phyloP scores from a whole-genome alignment of 768 basidiomycete genomes.

The Auriscalpium vulgare region DNA sequence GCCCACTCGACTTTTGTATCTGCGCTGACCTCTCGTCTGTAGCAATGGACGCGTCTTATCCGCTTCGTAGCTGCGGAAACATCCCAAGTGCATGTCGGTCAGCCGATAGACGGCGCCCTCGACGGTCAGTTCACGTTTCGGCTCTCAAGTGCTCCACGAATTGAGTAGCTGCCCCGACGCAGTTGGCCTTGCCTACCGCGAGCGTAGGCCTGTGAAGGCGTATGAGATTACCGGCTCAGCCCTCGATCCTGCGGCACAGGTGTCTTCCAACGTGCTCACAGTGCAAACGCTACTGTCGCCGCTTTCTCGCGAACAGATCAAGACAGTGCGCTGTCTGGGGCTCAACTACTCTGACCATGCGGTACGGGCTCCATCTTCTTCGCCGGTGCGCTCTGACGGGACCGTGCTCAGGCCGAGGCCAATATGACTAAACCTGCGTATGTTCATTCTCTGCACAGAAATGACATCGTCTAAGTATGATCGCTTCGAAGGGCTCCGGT shows the following conservation, averaged over 20 bases:
- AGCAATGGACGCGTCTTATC: slow-evolving; percentile 78
- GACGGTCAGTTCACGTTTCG: slow-evolving; percentile 40
- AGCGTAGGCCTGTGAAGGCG: slow-evolving; percentile 48
- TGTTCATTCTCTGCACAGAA: slow-evolving; percentile 14
- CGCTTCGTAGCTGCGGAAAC: slow-evolving; percentile 78
- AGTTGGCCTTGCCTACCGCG: slow-evolving; percentile 55
- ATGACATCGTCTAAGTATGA: no score
- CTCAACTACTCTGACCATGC: slow-evolving; percentile 85
- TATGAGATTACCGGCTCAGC: slow-evolving; percentile 67
- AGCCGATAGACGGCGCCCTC: slow-evolving; percentile 59
- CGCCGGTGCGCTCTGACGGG: background rate
- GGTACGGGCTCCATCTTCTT: slow-evolving; percentile 29
- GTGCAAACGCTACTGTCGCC: slow-evolving; percentile 67
- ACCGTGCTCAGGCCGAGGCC: slow-evolving; percentile 47
- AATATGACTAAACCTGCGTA: slow-evolving; percentile 59
- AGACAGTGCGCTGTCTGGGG: slow-evolving; percentile 67
- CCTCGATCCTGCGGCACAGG: slow-evolving; percentile 55
- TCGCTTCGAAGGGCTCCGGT: slow-evolving; percentile 46
- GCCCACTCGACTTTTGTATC: background rate
- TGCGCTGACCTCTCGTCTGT: background rate
- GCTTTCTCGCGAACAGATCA: slow-evolving; percentile 57
- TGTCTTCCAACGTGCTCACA: slow-evolving; percentile 57
- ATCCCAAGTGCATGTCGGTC: slow-evolving; percentile 63
- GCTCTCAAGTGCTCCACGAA: background rate
- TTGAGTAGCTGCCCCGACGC: slow-evolving; percentile 1